A percentile compares a stretch with the other conserved stretches of the same genome.
These are phyloP conservation scores for Polytrichum formosum DNA, from an alignment of 225 moss, liverwort and hornwort species.

Conservation along the genomic window DNA sequence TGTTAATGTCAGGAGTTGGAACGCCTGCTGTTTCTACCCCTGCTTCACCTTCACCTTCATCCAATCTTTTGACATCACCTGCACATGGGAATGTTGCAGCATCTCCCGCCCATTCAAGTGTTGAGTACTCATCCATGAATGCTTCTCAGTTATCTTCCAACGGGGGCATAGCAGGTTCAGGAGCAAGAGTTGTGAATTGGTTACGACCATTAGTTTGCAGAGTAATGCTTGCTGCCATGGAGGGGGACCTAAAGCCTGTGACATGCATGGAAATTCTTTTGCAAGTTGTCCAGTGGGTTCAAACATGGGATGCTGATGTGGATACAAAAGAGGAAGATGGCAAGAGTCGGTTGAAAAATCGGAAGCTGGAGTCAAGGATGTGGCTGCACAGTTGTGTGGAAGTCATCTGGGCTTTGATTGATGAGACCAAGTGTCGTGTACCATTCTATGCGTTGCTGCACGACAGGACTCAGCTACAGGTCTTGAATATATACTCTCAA, in stretches of 20 bases:
- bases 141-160: constrained; percentile 47
- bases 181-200: constrained; percentile 64
- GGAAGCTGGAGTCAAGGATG: constrained; percentile 64
- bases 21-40: constrained; percentile 36
- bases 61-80: constrained; percentile 60
- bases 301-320: constrained; percentile 62
- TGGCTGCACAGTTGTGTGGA: constrained; percentile 91
- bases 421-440: constrained; percentile 83
- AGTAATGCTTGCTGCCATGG: constrained; percentile 71
- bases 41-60: constrained; percentile 64
- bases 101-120: constrained; percentile 76
- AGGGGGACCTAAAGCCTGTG: constrained; percentile 77
- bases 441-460: constrained; percentile 92
- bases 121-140: constrained; percentile 55
- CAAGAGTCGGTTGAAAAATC: constrained; percentile 35
- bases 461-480: constrained; percentile 76
- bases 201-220: constrained; percentile 86
- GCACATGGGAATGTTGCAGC: constrained; percentile 52
- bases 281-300: constrained; percentile 81
- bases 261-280: constrained; percentile 70
- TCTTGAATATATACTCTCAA: constrained; percentile 2
- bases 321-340: constrained; percentile 54
- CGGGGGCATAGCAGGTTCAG: constrained; percentile 43
- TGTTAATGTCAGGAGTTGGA: constrained; percentile 52
- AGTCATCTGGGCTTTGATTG: constrained; percentile 76